Conservation (phyloP, 495 filamentous ascomycete species). For the Penicillium tannophilum region DNA sequence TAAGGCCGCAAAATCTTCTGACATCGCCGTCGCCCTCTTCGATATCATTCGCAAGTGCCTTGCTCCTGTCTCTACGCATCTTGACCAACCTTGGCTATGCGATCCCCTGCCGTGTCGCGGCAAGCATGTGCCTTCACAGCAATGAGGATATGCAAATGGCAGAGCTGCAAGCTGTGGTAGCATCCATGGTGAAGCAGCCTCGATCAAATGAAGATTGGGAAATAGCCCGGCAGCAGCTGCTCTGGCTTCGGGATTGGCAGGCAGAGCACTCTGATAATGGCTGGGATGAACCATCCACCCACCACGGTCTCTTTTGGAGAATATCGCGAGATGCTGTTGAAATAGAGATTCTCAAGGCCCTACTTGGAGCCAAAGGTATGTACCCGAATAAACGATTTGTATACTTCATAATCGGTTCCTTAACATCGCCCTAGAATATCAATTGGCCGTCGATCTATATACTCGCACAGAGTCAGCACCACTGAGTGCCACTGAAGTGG, state of each 20-base stretch:
- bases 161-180: constrained; percentile 65
- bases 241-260: constrained; percentile 86
- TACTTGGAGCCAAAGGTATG: constrained; percentile 71
- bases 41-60: constrained; percentile 63
- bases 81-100: constrained; percentile 61
- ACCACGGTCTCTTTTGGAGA: constrained; percentile 70
- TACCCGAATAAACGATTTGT: neutral
- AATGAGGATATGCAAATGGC: constrained; percentile 64
- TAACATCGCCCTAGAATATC: constrained; percentile 55
- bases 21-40: constrained; percentile 65
- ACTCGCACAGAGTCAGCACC: constrained; percentile 48
- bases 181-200: constrained; percentile 49
- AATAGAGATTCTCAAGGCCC: constrained; percentile 70
- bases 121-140: constrained; percentile 45
- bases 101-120: constrained; percentile 57
- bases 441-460: constrained; percentile 71
- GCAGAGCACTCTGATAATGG: constrained; percentile 40
- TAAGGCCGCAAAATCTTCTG: constrained; percentile 63
- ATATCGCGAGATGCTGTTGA: constrained; percentile 67
- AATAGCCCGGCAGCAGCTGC: constrained; percentile 61
- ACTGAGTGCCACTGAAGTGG: constrained; percentile 54
- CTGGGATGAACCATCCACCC: constrained; percentile 26
- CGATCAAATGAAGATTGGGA: constrained; percentile 71
- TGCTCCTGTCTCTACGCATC: constrained; percentile 68
- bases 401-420: constrained; percentile 12